A percentile compares a stretch with the other conserved stretches of the same genome.
Evolutionary conservation across 169 alveolate species (phyloP).

Genomic region (Plasmodium berghei): DNA sequence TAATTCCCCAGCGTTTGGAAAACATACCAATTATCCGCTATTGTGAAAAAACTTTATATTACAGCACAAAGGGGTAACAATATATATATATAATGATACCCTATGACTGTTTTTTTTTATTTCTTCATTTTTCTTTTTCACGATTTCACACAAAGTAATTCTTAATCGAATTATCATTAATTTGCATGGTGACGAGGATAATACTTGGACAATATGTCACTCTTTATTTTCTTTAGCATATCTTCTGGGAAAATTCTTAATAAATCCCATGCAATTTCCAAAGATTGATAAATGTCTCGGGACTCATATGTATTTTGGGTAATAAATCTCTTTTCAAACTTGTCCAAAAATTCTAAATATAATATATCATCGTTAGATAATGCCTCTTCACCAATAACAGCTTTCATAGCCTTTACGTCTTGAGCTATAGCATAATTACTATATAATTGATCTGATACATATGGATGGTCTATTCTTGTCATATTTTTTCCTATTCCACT

Average conservation of each 20-base stretch:
- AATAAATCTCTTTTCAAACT: slow-evolving; percentile 97
- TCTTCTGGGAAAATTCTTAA: slow-evolving; percentile 99
- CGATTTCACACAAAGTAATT: too few relatives aligned
- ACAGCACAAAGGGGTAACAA: too few relatives aligned
- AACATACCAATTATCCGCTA: too few relatives aligned
- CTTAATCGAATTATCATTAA: neutral
- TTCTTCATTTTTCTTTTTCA: neutral
- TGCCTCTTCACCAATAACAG: slow-evolving; percentile 99
- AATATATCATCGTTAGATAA: slow-evolving; percentile 97
- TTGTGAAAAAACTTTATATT: too few relatives aligned
- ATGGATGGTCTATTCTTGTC: slow-evolving; percentile 99
- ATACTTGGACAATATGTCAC: slow-evolving; percentile 83
- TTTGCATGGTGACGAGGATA: slow-evolving; percentile 81
- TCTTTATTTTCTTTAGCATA: slow-evolving; percentile 96
- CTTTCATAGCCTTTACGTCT: slow-evolving; percentile 99
- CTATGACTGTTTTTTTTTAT: neutral
- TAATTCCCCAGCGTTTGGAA: too few relatives aligned
- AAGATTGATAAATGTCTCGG: slow-evolving; percentile 97
- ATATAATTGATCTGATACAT: slow-evolving; percentile 98
- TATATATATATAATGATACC: too few relatives aligned
- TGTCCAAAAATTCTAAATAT: slow-evolving; percentile 98
- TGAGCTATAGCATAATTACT: slow-evolving; percentile 99
- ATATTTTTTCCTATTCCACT: slow-evolving; percentile 99
- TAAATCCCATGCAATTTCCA: slow-evolving; percentile 98
- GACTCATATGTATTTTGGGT: slow-evolving; percentile 98